Evolutionary conservation across 305 asterid genomes (phyloP).

Genomic region (Coffea humblotiana): DNA sequence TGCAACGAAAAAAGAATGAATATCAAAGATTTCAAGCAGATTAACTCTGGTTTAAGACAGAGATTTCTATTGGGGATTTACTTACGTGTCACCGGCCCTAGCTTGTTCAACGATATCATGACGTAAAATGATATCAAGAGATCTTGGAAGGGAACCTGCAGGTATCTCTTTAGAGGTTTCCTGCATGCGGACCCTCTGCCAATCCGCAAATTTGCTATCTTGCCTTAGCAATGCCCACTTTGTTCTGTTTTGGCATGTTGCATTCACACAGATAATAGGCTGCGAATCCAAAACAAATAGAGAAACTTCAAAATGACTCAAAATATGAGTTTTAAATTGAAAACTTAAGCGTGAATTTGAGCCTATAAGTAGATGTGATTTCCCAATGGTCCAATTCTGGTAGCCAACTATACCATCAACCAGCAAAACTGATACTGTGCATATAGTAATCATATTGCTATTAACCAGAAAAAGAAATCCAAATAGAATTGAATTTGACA

Average conservation of each 20-base stretch:
- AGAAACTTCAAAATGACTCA: neutral
- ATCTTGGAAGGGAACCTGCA: conserved; percentile 94
- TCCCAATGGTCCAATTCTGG: neutral
- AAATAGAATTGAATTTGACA: neutral
- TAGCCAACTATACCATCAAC: neutral
- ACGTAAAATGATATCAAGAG: conserved; percentile 93
- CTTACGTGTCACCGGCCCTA: conserved; percentile 96
- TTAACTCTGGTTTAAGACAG: neutral
- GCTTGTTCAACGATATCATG: conserved; percentile 95
- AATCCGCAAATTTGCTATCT: conserved; percentile 96
- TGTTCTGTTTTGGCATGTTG: conserved; percentile 76
- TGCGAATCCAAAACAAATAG: conserved; percentile 33
- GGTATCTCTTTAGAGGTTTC: conserved; percentile 96
- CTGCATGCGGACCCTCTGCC: conserved; percentile 99
- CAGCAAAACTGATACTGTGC: neutral
- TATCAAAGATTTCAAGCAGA: neutral
- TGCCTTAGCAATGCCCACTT: conserved; percentile 95
- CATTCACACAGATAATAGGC: conserved; percentile 93
- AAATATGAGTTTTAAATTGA: neutral
- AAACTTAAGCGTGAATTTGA: neutral
- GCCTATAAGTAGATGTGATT: neutral
- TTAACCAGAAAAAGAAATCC: neutral
- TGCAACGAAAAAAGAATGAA: conserved; percentile 27
- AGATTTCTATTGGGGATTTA: conserved; percentile 4
- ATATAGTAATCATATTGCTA: neutral